Percentiles rank a stretch among this genome's conserved stretches.
Conservation (phyloP, 163 green algal species). For the Scenedesmus sp. region DNA sequence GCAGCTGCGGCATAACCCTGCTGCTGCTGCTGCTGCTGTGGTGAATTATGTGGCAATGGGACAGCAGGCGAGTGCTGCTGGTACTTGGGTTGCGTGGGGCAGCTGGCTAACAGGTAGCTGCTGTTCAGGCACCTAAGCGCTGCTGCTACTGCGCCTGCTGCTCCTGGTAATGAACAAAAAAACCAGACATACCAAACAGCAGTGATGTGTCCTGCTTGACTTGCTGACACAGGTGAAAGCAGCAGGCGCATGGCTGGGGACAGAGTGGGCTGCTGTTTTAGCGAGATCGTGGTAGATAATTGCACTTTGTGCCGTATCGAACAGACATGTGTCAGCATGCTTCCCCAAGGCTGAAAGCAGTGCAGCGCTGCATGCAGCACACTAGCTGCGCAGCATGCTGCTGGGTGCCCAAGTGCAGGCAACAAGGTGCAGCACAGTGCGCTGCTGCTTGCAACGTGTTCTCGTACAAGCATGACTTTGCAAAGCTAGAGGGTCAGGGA, state of each 20-base stretch:
- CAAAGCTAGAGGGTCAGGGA: too few relatives aligned
- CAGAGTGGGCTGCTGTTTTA: too few relatives aligned
- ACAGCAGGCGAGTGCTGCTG: neutral
- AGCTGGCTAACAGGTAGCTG: neutral
- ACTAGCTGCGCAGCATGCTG: neutral
- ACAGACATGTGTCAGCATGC: too few relatives aligned
- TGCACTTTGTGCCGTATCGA: too few relatives aligned
- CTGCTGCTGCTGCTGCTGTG: slow-evolving; percentile 3
- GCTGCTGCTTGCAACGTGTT: too few relatives aligned
- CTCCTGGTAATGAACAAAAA: neutral
- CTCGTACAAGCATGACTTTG: too few relatives aligned
- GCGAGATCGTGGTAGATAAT: too few relatives aligned
- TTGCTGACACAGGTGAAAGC: too few relatives aligned
- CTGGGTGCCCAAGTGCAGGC: neutral
- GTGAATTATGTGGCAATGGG: too few relatives aligned
- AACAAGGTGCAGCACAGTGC: neutral
- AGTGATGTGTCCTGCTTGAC: neutral
- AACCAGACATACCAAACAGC: neutral
- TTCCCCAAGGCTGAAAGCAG: neutral
- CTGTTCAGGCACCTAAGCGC: neutral
- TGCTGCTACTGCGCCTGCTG: slow-evolving; percentile 33
- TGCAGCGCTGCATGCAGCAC: too few relatives aligned
- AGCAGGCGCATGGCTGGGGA: too few relatives aligned
- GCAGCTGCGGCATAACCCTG: neutral
- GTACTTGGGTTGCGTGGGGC: neutral